Evolutionary conservation across 345 rosid genomes (phyloP).

Genomic region (Bruguiera sexangula): DNA sequence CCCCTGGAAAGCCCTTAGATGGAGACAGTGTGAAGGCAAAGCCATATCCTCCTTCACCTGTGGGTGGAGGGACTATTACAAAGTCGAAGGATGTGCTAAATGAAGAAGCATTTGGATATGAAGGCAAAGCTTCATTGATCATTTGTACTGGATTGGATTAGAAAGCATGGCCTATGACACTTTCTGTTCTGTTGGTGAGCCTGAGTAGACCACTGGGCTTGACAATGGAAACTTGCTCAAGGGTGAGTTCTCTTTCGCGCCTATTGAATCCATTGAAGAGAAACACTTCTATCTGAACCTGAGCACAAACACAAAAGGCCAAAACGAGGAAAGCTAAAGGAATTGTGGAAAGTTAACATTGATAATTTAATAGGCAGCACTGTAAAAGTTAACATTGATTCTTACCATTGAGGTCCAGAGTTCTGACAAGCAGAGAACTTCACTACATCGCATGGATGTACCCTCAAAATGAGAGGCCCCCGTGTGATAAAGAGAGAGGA

Average conservation of each 20-base stretch:
- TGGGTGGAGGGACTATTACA: constrained; percentile 25
- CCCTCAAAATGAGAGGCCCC: too few relatives aligned
- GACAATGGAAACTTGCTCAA: constrained; percentile 29
- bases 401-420: too few relatives aligned
- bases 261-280: constrained; percentile 46
- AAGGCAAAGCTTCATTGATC: constrained; percentile 11
- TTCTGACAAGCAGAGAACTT: too few relatives aligned
- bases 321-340: too few relatives aligned
- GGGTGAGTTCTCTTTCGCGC: background rate
- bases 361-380: too few relatives aligned
- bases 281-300: too few relatives aligned
- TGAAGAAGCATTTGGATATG: constrained; percentile 23
- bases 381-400: too few relatives aligned
- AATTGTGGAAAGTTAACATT: too few relatives aligned
- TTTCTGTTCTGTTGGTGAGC: constrained; percentile 39
- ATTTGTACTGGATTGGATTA: constrained; percentile 28
- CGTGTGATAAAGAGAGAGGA: too few relatives aligned
- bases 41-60: constrained; percentile 51
- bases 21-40: constrained; percentile 55
- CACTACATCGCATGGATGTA: too few relatives aligned
- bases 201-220: constrained; percentile 35
- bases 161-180: constrained; percentile 51
- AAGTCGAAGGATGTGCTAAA: constrained; percentile 55
- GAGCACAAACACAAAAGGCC: too few relatives aligned
- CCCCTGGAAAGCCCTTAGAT: constrained; percentile 27